Conservation (phyloP, 2,329 filamentous ascomycete genomes). For the Drechslerella stenobrocha region DNA sequence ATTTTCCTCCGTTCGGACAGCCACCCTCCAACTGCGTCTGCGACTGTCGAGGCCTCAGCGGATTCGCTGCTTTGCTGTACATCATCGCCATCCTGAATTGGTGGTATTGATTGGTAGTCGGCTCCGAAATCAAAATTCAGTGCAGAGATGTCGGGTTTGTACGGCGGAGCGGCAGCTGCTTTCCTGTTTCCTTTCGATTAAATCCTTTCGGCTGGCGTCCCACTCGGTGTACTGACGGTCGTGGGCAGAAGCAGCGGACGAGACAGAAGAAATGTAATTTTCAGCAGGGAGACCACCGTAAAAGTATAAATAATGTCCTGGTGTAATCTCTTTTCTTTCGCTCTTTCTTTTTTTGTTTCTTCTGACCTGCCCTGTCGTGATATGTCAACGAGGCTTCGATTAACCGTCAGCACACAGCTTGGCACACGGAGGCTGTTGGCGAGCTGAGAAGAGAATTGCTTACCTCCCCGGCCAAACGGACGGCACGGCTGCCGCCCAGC, state of each 20-base stretch:
- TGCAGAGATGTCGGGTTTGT: no score
- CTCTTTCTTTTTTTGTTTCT: not conserved
- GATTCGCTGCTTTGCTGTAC: slow-evolving; percentile 21
- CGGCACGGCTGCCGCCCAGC: slow-evolving; percentile 27
- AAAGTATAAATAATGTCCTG: not conserved
- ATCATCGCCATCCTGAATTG: slow-evolving; percentile 11
- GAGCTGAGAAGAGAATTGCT: slow-evolving; percentile 24
- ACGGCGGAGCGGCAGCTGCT: no score
- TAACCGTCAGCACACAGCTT: slow-evolving; percentile 36
- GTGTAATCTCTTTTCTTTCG: not conserved
- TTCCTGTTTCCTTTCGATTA: no score
- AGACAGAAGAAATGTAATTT: no score
- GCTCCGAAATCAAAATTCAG: no score
- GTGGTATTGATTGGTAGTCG: no score
- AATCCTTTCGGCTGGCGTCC: no score
- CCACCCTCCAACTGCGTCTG: slow-evolving; percentile 5
- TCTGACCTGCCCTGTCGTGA: slow-evolving; percentile 7
- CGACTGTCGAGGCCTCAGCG: slow-evolving; percentile 22
- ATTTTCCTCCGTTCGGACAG: slow-evolving; percentile 37
- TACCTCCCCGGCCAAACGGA: slow-evolving; percentile 8
- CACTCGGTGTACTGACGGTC: no score
- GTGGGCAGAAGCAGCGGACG: no score
- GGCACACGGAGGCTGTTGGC: slow-evolving; percentile 26
- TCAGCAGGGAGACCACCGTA: not conserved
- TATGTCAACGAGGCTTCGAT: slow-evolving; percentile 18